phyloP scores from a whole-genome alignment of 1,139 yeast species.

The Lodderomyces metapsilosis region DNA sequence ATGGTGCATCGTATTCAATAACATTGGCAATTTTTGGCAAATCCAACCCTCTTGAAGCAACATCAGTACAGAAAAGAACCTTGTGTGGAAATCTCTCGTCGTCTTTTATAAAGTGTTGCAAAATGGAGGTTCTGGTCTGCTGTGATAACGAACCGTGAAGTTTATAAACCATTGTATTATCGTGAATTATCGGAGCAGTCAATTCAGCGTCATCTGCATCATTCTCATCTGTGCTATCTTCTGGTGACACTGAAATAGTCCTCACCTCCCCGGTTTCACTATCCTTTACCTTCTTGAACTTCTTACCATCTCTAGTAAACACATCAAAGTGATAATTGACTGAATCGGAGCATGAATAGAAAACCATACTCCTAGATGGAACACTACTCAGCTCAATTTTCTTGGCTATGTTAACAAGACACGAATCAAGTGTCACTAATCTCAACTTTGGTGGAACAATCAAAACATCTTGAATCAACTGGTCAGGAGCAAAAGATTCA shows the following conservation, averaged over 20 bases:
- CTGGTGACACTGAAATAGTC: constrained; percentile 14
- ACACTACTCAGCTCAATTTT: constrained; percentile 11
- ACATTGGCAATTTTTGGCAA: constrained; percentile 64
- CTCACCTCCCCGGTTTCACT: constrained; percentile 25
- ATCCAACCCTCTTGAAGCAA: constrained; percentile 72
- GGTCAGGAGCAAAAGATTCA: constrained; percentile 75
- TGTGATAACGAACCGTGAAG: constrained; percentile 91
- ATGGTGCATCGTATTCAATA: constrained; percentile 69
- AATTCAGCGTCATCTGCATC: constrained; percentile 39
- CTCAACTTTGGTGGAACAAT: constrained; percentile 91
- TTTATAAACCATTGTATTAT: constrained; percentile 58
- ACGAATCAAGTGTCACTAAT: constrained; percentile 73
- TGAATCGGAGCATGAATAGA: constrained; percentile 91
- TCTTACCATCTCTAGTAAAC: constrained; percentile 58
- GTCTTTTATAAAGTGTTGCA: constrained; percentile 57
- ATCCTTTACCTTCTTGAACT: constrained; percentile 28
- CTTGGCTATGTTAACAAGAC: constrained; percentile 49
- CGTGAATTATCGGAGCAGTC: constrained; percentile 55
- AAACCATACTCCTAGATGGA: constrained; percentile 66
- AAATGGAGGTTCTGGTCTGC: constrained; percentile 73
- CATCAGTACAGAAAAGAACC: constrained; percentile 79
- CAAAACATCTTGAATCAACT: constrained; percentile 71
- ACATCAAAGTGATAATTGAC: constrained; percentile 87
- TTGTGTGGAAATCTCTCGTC: constrained; percentile 21
- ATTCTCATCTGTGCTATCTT: constrained; percentile 21